Conservation (phyloP, 306 rosid species). For the Canavalia gladiata region DNA sequence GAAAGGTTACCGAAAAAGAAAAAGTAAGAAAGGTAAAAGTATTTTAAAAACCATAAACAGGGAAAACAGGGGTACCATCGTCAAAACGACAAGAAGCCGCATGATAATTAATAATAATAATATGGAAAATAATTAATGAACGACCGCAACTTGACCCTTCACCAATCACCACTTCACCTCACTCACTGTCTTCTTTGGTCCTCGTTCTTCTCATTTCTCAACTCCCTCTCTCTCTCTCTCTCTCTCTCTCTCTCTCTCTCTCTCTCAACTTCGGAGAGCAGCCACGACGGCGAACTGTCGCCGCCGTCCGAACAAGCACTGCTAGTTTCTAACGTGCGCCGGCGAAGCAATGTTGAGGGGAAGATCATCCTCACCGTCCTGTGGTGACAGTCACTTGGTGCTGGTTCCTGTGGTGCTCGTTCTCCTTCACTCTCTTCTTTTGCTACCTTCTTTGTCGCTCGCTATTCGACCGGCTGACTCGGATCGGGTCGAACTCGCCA, state of each 20-base stretch:
- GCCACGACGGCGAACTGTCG: conserved; percentile 43
- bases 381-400: conserved; percentile 35
- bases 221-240: conserved; percentile 37
- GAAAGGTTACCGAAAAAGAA: no score
- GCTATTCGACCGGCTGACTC: conserved; percentile 56
- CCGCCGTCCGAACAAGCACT: background rate
- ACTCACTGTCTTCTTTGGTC: conserved; percentile 43
- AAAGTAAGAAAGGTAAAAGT: no score
- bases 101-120: background rate
- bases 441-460: conserved; percentile 58
- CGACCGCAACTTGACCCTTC: conserved; percentile 67
- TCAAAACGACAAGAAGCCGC: no score
- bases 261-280: background rate
- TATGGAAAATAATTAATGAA: conserved; percentile 31
- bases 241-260: conserved; percentile 25
- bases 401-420: conserved; percentile 38
- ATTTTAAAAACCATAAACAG: no score
- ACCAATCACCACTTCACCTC: conserved; percentile 36
- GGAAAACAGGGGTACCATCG: no score
- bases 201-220: conserved; percentile 45
- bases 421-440: conserved; percentile 48
- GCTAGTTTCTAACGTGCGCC: conserved; percentile 35
- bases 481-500: conserved; percentile 65
- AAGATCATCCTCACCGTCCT: conserved; percentile 42
- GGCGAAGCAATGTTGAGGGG: conserved; percentile 61